Base-by-base conservation (phyloP, 2,329 filamentous ascomycete genomes). In the Hymenoscyphus linearis region DNA sequence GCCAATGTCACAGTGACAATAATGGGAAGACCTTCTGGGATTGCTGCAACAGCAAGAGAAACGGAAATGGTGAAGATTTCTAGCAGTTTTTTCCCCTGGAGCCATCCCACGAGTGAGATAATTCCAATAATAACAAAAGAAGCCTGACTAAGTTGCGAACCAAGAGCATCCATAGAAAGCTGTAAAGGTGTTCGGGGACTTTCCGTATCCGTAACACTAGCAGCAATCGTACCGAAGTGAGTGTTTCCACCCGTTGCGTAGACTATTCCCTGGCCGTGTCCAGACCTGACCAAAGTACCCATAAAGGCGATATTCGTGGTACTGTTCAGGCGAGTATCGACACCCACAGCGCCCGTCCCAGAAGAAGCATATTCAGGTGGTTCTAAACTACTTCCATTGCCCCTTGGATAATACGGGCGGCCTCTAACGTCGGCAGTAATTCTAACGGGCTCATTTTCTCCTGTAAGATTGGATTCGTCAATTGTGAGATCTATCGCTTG, bases 1-100 rank as follows among this genome's bases (percentile, higher is more conserved):
- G 95, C 95, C 60, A 99, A 81, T 0, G 95, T 99, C 36, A 99
- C 95, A 0, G 95, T 99, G 34, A 99, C 96, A 69, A 99, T 99
- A 71, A 99, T 99, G 0, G 95, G 95, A 5, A 99, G 80, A 22
- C 95, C 95, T 78, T 98, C 93, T 0, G 93, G 93, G 69, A 98
- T 98, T 16, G 93, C 93, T 50, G 95, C 95, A 10, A 99, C 95
- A 27, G 95, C 95, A 44, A 99, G 83, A 10, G 95, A 98, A 52
- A 99, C 95, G 16, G 93, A 96, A 68, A 98, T 97, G 34, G 95
- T 96, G 71, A 99, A 99, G 71, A 99, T 96, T 66, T 99, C 93
- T 44, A 99, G 81, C 57, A 96, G 78, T 59, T 88, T 85, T 76
- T 96, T 93, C 22, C 95, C 95, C 73, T 97, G 91, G 64, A 96